phyloP scores from a whole-genome alignment of 1,284 basidiomycete genomes.

The Phellopilus nigrolimitatus region DNA sequence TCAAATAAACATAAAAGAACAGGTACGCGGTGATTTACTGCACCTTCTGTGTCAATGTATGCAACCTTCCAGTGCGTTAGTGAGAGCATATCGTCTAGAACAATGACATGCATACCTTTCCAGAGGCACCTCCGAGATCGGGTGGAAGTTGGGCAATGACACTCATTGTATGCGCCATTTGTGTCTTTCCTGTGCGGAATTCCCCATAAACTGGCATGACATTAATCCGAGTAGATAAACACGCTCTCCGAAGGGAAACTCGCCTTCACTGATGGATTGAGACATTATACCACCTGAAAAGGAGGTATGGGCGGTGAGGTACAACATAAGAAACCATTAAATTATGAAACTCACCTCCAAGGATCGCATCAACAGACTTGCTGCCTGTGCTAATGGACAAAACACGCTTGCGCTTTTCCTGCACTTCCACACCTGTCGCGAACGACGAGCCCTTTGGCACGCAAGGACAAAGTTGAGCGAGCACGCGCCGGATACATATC shows the following conservation, averaged over 20 bases:
- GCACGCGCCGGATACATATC: slow-evolving; percentile 14
- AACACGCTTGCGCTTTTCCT: slow-evolving; percentile 79
- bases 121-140: slow-evolving; percentile 85
- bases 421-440: slow-evolving; percentile 83
- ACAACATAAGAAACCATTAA: slow-evolving; percentile 1
- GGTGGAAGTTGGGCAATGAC: slow-evolving; percentile 83
- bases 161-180: slow-evolving; percentile 89
- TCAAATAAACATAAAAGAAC: background rate
- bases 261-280: slow-evolving; percentile 89
- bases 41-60: slow-evolving; percentile 90
- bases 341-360: slow-evolving; percentile 57
- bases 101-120: slow-evolving; percentile 52
- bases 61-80: slow-evolving; percentile 54
- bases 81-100: slow-evolving; percentile 14
- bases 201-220: slow-evolving; percentile 65
- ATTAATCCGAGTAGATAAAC: background rate
- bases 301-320: background rate
- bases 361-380: slow-evolving; percentile 82
- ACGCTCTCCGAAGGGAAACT: background rate
- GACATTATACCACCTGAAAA: slow-evolving; percentile 75
- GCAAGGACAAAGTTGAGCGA: background rate
- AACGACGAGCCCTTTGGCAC: slow-evolving; percentile 86
- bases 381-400: slow-evolving; percentile 83
- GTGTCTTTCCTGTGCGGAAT: slow-evolving; percentile 85
- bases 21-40: background rate